Evolutionary conservation across 306 rosid species (phyloP).

Genomic region (Gastrolobium villosum): DNA sequence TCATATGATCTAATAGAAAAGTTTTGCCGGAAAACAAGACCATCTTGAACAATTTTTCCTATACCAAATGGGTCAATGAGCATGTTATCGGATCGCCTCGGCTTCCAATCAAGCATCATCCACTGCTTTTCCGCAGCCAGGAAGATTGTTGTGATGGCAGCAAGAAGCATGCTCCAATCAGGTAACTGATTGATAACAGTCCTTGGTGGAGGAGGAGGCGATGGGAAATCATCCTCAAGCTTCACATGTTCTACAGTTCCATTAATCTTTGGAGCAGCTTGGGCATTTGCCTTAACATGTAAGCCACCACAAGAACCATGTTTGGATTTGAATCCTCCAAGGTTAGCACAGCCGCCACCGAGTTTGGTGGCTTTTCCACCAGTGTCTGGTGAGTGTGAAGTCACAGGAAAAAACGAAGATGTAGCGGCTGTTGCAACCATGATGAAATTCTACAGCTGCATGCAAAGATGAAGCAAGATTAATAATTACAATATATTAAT

Average conservation of each 20-base stretch:
- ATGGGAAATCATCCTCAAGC: slow-evolving; percentile 62
- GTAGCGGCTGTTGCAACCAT: slow-evolving; percentile 95
- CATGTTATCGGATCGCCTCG: slow-evolving; percentile 77
- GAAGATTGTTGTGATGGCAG: slow-evolving; percentile 91
- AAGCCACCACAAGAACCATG: slow-evolving; percentile 61
- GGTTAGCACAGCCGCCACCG: slow-evolving; percentile 50
- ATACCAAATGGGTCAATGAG: slow-evolving; percentile 82
- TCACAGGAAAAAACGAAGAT: slow-evolving; percentile 66
- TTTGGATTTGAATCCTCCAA: slow-evolving; percentile 66
- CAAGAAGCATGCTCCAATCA: slow-evolving; percentile 99
- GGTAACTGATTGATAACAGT: slow-evolving; percentile 94
- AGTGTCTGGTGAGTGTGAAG: slow-evolving; percentile 59
- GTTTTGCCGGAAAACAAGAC: slow-evolving; percentile 84
- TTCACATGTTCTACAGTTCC: slow-evolving; percentile 64
- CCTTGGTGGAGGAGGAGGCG: slow-evolving; percentile 63
- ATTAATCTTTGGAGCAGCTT: slow-evolving; percentile 77
- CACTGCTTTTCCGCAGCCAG: slow-evolving; percentile 99
- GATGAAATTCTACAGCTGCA: slow-evolving; percentile 49
- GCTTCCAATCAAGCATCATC: slow-evolving; percentile 99
- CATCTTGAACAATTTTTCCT: slow-evolving; percentile 94
- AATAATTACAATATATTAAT: neutral
- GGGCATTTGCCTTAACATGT: slow-evolving; percentile 84
- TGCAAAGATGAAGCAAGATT: slow-evolving; percentile 28
- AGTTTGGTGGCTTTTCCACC: slow-evolving; percentile 51
- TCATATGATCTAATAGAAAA: slow-evolving; percentile 95